These are phyloP conservation scores for Albizia julibrissin DNA, from an alignment of 306 rosid species.

Conservation along the genomic window DNA sequence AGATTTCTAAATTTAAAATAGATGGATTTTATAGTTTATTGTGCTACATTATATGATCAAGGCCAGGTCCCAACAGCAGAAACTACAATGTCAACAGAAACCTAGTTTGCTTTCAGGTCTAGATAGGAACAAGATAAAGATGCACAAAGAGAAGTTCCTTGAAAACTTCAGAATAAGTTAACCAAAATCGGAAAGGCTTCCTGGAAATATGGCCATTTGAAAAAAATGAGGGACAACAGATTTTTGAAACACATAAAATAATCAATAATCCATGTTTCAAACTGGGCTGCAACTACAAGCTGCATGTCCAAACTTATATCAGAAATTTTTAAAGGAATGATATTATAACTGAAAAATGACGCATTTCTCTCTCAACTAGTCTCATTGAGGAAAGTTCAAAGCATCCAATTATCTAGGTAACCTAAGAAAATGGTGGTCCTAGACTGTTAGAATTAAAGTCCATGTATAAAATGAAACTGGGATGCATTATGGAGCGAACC, in stretches of 20 bases:
- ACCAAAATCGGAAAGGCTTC: background rate
- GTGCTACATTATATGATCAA: background rate
- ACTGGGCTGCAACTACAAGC: background rate
- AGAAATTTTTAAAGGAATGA: background rate
- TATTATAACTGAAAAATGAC: constrained; percentile 13
- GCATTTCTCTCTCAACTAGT: background rate
- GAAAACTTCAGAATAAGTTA: background rate
- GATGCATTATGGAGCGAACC: background rate
- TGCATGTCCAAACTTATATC: background rate
- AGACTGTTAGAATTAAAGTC: background rate
- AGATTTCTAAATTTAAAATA: background rate
- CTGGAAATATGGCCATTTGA: background rate
- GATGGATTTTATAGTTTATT: background rate
- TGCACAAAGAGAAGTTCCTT: background rate
- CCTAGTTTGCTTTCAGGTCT: background rate
- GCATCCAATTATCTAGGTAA: background rate
- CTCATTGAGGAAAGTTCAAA: background rate
- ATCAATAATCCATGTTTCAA: constrained; percentile 2
- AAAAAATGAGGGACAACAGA: constrained; percentile 12
- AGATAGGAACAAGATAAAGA: background rate
- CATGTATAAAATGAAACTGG: background rate
- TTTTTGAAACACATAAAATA: constrained; percentile 16
- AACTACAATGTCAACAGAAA: background rate
- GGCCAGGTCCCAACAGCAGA: constrained; percentile 12
- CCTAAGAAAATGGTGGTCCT: background rate